Percentiles rank a stretch among this genome's conserved stretches.
Evolutionary conservation across 768 basidiomycete species (phyloP).

Genomic region (Agrocybe pediades): DNA sequence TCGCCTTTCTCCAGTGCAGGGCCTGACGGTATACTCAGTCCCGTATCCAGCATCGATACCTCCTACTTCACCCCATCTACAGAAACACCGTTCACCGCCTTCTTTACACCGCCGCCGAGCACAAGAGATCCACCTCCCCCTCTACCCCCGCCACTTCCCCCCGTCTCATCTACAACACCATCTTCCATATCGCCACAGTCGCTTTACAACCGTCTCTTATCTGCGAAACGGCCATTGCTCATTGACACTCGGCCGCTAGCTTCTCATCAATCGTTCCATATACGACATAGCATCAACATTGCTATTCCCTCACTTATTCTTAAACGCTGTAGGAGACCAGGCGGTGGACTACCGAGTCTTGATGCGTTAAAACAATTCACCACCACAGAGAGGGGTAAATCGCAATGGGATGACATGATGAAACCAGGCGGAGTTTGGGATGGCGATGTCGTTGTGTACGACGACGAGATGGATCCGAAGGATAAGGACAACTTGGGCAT

Average conservation of each 20-base stretch:
- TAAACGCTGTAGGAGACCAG: conserved; percentile 77
- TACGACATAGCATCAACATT: conserved; percentile 77
- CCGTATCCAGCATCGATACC: conserved; percentile 40
- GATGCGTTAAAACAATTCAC: conserved; percentile 78
- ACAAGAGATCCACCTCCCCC: conserved; percentile 10
- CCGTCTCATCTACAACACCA: conserved; percentile 24
- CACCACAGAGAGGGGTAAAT: conserved; percentile 75
- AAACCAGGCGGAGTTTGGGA: conserved; percentile 59
- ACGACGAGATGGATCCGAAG: conserved; percentile 73
- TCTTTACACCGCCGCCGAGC: conserved; percentile 23
- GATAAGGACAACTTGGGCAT: conserved; percentile 56
- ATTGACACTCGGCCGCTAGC: conserved; percentile 81
- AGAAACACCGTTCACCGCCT: conserved; percentile 24
- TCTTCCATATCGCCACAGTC: conserved; percentile 45
- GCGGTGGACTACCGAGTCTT: conserved; percentile 64
- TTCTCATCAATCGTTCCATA: conserved; percentile 63
- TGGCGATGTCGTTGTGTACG: conserved; percentile 75
- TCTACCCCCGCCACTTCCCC: conserved; percentile 19
- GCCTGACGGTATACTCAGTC: conserved; percentile 43
- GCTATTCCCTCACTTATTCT: conserved; percentile 90
- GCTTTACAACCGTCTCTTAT: conserved; percentile 50
- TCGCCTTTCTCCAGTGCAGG: conserved; percentile 16
- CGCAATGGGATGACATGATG: conserved; percentile 69
- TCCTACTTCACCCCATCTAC: conserved; percentile 49
- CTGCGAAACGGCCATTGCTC: conserved; percentile 61